phyloP scores from a whole-genome alignment of 495 filamentous ascomycete species.

The Mycothermus thermophilus region DNA sequence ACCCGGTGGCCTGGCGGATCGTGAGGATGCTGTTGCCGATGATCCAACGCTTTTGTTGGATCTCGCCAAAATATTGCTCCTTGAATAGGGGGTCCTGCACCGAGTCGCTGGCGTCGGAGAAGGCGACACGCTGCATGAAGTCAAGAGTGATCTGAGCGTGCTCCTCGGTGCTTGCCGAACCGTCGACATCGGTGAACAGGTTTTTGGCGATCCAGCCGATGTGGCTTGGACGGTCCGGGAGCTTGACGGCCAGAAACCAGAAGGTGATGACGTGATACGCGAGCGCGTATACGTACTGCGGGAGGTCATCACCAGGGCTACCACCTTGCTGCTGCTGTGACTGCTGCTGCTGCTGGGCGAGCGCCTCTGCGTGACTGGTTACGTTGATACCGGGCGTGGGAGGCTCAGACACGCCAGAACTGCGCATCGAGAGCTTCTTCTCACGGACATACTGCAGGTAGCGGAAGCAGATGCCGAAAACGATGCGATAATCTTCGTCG shows the following conservation, averaged over 20 bases:
- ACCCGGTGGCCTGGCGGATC: conserved; percentile 61
- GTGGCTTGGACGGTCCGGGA: conserved; percentile 67
- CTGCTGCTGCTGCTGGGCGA: conserved; percentile 20
- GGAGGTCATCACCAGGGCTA: conserved; percentile 49
- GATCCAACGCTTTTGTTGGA: conserved; percentile 67
- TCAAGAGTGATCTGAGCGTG: conserved; percentile 89
- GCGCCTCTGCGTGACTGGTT: conserved; percentile 5
- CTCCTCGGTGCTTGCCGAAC: conserved; percentile 68
- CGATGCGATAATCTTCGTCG: conserved; percentile 75
- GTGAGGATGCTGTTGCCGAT: conserved; percentile 78
- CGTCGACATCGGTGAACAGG: conserved; percentile 59
- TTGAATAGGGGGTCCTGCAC: conserved; percentile 51
- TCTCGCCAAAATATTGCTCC: conserved; percentile 47
- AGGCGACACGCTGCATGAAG: conserved; percentile 86
- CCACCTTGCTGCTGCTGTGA: too few relatives aligned
- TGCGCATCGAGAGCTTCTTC: conserved; percentile 29
- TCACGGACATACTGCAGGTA: conserved; percentile 62
- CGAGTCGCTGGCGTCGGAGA: conserved; percentile 65
- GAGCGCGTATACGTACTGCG: conserved; percentile 81
- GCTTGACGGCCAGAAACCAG: conserved; percentile 83
- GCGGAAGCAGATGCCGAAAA: conserved; percentile 88
- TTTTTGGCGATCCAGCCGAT: conserved; percentile 88
- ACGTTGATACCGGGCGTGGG: conserved; percentile 19
- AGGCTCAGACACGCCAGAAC: conserved; percentile 19
- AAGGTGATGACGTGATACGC: conserved; percentile 93